Percentiles rank a stretch among this genome's conserved stretches.
phyloP scores from a whole-genome alignment of 306 rosid species.

The Pachyrhizus erosus region DNA sequence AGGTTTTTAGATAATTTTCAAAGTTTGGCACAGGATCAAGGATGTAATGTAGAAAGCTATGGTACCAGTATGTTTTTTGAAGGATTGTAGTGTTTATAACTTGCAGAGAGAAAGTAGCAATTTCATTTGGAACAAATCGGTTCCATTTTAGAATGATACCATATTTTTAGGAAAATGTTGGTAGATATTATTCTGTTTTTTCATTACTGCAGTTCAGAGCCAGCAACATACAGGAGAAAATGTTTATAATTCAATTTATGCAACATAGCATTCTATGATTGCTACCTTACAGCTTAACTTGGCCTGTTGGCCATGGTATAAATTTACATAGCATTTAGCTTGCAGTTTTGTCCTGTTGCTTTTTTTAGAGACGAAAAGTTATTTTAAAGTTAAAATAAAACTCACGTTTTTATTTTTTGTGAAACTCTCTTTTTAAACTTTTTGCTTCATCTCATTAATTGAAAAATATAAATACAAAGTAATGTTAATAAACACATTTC shows the following conservation, averaged over 20 bases:
- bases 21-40: conserved; percentile 59
- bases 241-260: background rate
- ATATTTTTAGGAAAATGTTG: background rate
- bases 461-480: no score
- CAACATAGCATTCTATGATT: no score
- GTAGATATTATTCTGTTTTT: background rate
- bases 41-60: conserved; percentile 48
- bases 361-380: no score
- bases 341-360: no score
- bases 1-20: conserved; percentile 54
- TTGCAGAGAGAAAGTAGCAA: conserved; percentile 35
- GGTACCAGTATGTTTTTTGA: conserved; percentile 21
- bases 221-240: background rate
- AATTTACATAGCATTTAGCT: no score
- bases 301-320: no score
- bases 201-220: background rate
- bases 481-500: no score
- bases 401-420: no score
- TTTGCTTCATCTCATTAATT: no score
- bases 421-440: no score
- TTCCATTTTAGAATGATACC: conserved; percentile 27
- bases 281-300: no score
- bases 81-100: conserved; percentile 27
- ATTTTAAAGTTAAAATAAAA: no score
- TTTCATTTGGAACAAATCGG: conserved; percentile 29